Base-by-base conservation (phyloP, 169 alveolate species). In the Cytauxzoon felis region DNA sequence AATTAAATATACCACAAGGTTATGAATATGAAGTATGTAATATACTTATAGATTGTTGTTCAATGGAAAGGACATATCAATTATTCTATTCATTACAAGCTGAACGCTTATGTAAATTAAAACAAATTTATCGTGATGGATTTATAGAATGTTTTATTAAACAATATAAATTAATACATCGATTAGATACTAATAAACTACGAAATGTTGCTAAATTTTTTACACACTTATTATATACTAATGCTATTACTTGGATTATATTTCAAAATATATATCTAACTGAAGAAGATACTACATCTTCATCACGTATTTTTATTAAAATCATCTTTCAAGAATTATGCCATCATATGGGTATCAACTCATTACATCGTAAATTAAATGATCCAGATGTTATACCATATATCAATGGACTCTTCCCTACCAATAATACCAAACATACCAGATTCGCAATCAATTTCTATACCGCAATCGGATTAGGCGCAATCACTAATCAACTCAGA, bases 21-120 rank as follows among this genome's bases (percentile, higher is more conserved):
- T 90, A 90, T 56, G 98, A 95, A 82, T 78, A 72, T 34, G 98
- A 97, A 79, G 92, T 96, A 40, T 95, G 98, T 45, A 91, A 91
- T 43, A 96, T 98, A 99, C 87, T 98, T 45, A 84, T 95, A 26
- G 99, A 98, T 80, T 95, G 99, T 70, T 96, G 99, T 63, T 94
- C 98, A 71, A 97, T 96, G 95, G 99, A 96, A 85, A 83, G 99
- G 78, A 95, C 99, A 24, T 98, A 93, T 87, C 94, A 95, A 63
- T 92, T 92, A 66, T 96, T 95, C 81, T 95, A 91, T 81, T 98
- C 98, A 3, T 81, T 94, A 8, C 89, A 91, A 70, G 99, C 98
- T 9, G 97, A 96, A 69, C 90, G 99, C 50, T 90, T 98, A 42
- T 95, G 98, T 65, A 87, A 90, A 50, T 78, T 96, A 43, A 93